These are phyloP conservation scores for Vigna reflexopilosa DNA, from an alignment of 306 rosid species.

Conservation along the genomic window DNA sequence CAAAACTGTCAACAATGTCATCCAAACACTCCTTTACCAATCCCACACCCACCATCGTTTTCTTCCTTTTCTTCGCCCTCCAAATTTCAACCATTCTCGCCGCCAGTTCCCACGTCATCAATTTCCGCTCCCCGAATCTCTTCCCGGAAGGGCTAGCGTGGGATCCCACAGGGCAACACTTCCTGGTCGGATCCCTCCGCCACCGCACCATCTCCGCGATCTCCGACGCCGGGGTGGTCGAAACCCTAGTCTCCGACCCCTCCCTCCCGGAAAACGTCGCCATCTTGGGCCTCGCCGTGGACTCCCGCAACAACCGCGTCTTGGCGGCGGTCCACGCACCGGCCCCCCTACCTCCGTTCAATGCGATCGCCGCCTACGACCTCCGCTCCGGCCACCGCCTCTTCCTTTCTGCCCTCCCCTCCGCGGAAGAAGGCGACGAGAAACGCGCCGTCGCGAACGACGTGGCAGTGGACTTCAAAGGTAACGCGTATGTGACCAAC, in stretches of 20 bases:
- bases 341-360: slow-evolving; percentile 60
- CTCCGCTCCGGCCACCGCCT: slow-evolving; percentile 61
- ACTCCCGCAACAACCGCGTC: slow-evolving; percentile 63
- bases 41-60: slow-evolving; percentile 39
- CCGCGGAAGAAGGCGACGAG: slow-evolving; percentile 13
- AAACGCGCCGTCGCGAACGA: slow-evolving; percentile 57
- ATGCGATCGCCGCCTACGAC: slow-evolving; percentile 84
- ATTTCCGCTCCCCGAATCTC: slow-evolving; percentile 78
- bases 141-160: slow-evolving; percentile 75
- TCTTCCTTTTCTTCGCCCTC: slow-evolving; percentile 35
- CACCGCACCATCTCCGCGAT: slow-evolving; percentile 66
- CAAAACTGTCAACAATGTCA: not conserved
- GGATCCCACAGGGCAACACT: slow-evolving; percentile 75
- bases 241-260: slow-evolving; percentile 69
- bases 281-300: slow-evolving; percentile 70
- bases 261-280: slow-evolving; percentile 74
- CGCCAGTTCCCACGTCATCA: slow-evolving; percentile 58
- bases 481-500: slow-evolving; percentile 89
- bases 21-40: slow-evolving; percentile 44
- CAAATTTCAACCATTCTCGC: slow-evolving; percentile 40
- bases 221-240: slow-evolving; percentile 72
- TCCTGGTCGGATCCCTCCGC: slow-evolving; percentile 65
- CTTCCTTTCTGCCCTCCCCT: slow-evolving; percentile 61
- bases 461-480: slow-evolving; percentile 68
- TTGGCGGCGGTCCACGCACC: slow-evolving; percentile 65